These are phyloP conservation scores for Agaricales sp. DNA, from an alignment of 1,284 basidiomycete species.

Conservation along the genomic window DNA sequence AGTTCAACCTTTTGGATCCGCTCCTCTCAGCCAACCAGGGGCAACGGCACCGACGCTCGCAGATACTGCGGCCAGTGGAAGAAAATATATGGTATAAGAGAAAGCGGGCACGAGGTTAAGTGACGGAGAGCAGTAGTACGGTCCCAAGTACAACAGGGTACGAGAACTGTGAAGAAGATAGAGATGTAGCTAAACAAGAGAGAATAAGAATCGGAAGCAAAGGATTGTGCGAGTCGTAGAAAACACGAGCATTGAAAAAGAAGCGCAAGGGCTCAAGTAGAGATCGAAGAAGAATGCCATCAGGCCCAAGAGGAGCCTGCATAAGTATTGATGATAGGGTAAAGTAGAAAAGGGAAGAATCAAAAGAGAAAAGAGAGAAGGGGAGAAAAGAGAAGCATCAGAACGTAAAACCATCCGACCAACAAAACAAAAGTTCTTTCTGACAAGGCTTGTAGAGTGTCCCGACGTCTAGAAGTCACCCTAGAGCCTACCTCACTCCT, in stretches of 20 bases:
- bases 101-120: no score
- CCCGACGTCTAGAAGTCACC: neutral
- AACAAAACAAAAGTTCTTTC: neutral
- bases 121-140: no score
- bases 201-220: neutral
- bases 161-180: neutral
- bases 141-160: neutral
- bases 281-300: constrained; percentile 8
- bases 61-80: no score
- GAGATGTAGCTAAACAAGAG: neutral
- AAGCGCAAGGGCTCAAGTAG: neutral
- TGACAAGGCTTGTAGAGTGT: neutral
- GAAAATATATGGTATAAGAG: no score
- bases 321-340: neutral
- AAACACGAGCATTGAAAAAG: constrained; percentile 18
- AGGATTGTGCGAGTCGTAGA: constrained; percentile 6
- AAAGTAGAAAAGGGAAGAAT: neutral
- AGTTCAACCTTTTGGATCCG: no score
- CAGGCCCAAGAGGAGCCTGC: neutral
- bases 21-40: no score
- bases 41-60: no score
- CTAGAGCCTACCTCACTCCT: constrained; percentile 18
- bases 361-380: no score
- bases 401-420: neutral
- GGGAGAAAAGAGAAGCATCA: neutral